Evolutionary conservation across 2,329 filamentous ascomycete species (phyloP).

Genomic region (Xylariales sp.): DNA sequence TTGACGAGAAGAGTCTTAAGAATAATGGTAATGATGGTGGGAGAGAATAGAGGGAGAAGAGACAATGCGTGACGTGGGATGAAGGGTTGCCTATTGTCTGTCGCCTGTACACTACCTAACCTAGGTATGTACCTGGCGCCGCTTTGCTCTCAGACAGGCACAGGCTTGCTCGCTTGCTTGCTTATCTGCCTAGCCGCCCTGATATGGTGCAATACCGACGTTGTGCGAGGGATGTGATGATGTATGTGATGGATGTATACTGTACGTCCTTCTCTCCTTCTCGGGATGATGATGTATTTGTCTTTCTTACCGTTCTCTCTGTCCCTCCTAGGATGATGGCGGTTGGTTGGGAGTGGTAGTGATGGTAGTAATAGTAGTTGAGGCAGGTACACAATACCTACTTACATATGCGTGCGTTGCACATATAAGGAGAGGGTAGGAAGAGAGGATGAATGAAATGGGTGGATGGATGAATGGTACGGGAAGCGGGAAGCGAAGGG

Average conservation of each 20-base stretch:
- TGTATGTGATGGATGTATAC: neutral
- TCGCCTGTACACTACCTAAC: too few species aligned
- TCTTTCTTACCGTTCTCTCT: neutral
- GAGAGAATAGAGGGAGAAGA: neutral
- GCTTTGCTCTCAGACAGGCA: too few species aligned
- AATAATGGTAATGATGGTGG: slow-evolving; percentile 17
- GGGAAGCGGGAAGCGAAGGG: neutral
- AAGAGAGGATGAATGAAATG: too few species aligned
- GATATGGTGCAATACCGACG: neutral
- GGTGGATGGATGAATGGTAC: too few species aligned
- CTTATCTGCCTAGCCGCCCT: slow-evolving; percentile 8
- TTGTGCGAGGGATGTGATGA: neutral
- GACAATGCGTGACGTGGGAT: slow-evolving; percentile 18
- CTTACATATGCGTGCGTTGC: too few species aligned
- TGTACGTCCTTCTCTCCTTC: neutral
- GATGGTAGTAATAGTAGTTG: neutral
- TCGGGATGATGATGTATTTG: neutral
- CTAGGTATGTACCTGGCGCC: neutral
- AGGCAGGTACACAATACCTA: neutral
- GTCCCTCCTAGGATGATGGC: slow-evolving; percentile 1
- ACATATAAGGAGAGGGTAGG: too few species aligned
- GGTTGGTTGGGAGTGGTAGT: neutral
- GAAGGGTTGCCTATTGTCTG: slow-evolving; percentile 13
- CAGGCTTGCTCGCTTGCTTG: slow-evolving; percentile 6
- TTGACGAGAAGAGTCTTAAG: neutral